Evolutionary conservation across 2,329 filamentous ascomycete genomes (phyloP).

Genomic region (Pseudocercospora eumusae): DNA sequence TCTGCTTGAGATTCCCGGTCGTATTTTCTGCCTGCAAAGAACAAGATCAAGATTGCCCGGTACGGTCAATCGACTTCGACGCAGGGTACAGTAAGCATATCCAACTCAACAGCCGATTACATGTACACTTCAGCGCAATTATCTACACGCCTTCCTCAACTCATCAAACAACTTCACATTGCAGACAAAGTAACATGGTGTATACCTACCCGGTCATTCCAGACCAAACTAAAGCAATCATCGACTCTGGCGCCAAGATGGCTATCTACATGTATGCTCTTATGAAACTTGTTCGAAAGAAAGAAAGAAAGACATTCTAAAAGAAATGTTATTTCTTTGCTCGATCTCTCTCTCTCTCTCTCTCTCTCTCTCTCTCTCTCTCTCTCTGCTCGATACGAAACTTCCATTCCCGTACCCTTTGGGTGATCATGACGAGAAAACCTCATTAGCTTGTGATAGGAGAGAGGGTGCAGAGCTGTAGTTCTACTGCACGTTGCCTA

Average conservation of each 20-base stretch:
- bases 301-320: slow-evolving; percentile 54
- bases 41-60: slow-evolving; percentile 45
- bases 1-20: not conserved
- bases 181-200: slow-evolving; percentile 61
- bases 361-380: too few relatives aligned
- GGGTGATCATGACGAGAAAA: too few relatives aligned
- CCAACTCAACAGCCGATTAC: slow-evolving; percentile 59
- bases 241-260: slow-evolving; percentile 57
- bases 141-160: slow-evolving; percentile 55
- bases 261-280: slow-evolving; percentile 54
- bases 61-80: slow-evolving; percentile 59
- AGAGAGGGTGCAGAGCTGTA: not conserved
- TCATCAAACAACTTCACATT: slow-evolving; percentile 56
- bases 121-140: slow-evolving; percentile 59
- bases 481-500: not conserved
- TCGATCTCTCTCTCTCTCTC: too few relatives aligned
- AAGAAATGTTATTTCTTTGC: slow-evolving; percentile 52
- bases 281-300: slow-evolving; percentile 50
- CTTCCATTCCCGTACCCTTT: too few relatives aligned
- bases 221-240: slow-evolving; percentile 51
- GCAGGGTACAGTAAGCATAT: too few relatives aligned
- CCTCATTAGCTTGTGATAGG: too few relatives aligned
- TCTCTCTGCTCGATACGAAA: too few relatives aligned
- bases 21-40: slow-evolving; percentile 10
- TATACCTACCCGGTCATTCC: slow-evolving; percentile 62